phyloP scores from a whole-genome alignment of 345 rosid genomes.

The Eucalyptus rudis region DNA sequence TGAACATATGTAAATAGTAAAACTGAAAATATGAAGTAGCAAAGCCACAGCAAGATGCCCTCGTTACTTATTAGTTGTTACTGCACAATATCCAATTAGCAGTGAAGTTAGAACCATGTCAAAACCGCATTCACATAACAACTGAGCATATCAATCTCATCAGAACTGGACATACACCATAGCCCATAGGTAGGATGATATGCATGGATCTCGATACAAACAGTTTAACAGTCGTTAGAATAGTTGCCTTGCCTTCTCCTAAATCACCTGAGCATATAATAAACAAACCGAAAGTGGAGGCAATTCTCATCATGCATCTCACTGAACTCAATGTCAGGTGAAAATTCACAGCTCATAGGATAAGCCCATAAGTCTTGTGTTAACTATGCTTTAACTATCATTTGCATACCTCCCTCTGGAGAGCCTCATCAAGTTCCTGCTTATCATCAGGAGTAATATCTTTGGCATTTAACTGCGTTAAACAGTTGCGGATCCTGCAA shows the following conservation, averaged over 20 bases:
- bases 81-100: background rate
- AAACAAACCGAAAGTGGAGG: background rate
- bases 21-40: background rate
- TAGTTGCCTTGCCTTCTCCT: background rate
- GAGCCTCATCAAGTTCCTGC: constrained; percentile 98
- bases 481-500: constrained; percentile 69
- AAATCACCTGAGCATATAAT: background rate
- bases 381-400: background rate
- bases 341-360: background rate
- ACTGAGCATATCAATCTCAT: background rate
- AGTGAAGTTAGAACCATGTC: background rate
- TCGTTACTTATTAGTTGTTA: background rate
- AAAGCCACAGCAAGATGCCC: background rate
- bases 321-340: background rate
- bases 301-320: background rate
- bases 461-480: constrained; percentile 86
- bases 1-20: background rate
- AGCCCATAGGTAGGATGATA: background rate
- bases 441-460: constrained; percentile 97
- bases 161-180: background rate
- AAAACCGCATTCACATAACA: background rate
- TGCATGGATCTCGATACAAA: background rate
- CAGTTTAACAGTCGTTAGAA: background rate
- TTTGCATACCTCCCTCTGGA: constrained; percentile 74
- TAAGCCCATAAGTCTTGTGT: background rate